These are phyloP conservation scores for Penicillium sp. DNA, from an alignment of 2,329 filamentous ascomycete genomes.

Conservation along the genomic window DNA sequence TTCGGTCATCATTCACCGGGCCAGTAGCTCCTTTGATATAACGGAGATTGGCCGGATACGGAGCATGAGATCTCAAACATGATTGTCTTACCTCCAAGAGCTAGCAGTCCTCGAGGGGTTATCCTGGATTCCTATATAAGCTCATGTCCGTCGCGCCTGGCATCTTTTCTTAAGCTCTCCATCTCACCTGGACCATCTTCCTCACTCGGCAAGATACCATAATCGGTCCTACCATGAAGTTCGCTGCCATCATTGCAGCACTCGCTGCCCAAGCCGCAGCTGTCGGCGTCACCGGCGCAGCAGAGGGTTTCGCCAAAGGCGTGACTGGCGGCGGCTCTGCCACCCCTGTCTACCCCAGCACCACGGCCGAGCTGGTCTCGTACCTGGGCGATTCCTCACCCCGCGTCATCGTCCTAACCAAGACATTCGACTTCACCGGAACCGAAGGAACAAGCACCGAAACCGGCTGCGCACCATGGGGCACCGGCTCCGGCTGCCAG, in stretches of 20 bases:
- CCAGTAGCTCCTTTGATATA: neutral
- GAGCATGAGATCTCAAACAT: neutral
- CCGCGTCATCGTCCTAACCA: conserved; percentile 54
- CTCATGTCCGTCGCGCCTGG: neutral
- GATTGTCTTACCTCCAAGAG: neutral
- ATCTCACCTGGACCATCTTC: conserved; percentile 3
- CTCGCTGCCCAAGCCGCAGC: conserved; percentile 23
- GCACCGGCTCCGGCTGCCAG: conserved; percentile 55
- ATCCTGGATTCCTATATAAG: neutral
- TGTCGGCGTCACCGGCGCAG: conserved; percentile 32
- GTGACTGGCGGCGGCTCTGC: conserved; percentile 62
- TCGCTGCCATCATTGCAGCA: conserved; percentile 18
- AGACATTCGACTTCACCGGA: conserved; percentile 47
- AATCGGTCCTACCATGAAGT: conserved; percentile 17
- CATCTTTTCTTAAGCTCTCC: neutral
- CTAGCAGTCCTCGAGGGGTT: neutral
- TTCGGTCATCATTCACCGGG: conserved; percentile 1
- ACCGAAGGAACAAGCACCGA: conserved; percentile 53
- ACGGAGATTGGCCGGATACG: conserved; percentile 1
- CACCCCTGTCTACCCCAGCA: conserved; percentile 54
- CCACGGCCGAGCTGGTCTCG: conserved; percentile 56
- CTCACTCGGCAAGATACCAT: neutral
- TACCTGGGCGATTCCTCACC: conserved; percentile 57
- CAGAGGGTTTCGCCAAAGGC: conserved; percentile 53
- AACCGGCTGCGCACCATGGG: conserved; percentile 60